Base-by-base conservation (phyloP, 495 filamentous ascomycete genomes). In the Penicillium manginii region DNA sequence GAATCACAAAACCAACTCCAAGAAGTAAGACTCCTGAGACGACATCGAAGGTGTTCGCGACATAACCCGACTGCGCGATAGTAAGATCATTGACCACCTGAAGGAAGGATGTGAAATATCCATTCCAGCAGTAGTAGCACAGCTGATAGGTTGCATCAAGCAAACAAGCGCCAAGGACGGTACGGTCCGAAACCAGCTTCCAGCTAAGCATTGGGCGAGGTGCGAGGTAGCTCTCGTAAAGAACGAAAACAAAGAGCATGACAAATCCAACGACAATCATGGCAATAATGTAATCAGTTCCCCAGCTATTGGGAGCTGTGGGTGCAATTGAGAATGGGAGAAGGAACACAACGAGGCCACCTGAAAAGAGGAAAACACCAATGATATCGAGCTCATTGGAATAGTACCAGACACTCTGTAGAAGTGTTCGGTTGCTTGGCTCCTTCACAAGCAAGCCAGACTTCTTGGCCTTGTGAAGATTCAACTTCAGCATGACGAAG, bases 41-140 rank as follows among this genome's bases (percentile, higher is more conserved):
- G 19, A 84, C 66, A 63, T 69, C 76, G 72, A 75, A 81, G 54
- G 71, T 71, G 57, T 82, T 81, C 2, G 67, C 71, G 58, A 84
- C 72, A 58, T 82, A 83, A 12, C 78, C 78, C 1, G 86, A 75
- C 18, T 87, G 37, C 8, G 73, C 71, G 55, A 89, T 58, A 87
- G 57, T 61, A 51, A 79, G 10, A 86, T 78, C 71, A 60, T 87
- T 80, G 46, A 93, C 90, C 2, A 90, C 89, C 75, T 90, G 88
- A 3, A 93, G 76, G 74, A 86, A 91, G 15, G 86, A 90, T 31
- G 72, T 75, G 72, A 90, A 90, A 70, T 84, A 56, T 85, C 63
- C 21, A 19, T 58, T 51, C 53, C 53, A 57, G 50, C 61, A 70
- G 64, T 70, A 72, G 58, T 72, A 72, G 29, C 78, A 83, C 60